A percentile compares a stretch with the other conserved stretches of the same genome.
Evolutionary conservation across 2,329 filamentous ascomycete genomes (phyloP).

Genomic region (Cytospora schulzeri): DNA sequence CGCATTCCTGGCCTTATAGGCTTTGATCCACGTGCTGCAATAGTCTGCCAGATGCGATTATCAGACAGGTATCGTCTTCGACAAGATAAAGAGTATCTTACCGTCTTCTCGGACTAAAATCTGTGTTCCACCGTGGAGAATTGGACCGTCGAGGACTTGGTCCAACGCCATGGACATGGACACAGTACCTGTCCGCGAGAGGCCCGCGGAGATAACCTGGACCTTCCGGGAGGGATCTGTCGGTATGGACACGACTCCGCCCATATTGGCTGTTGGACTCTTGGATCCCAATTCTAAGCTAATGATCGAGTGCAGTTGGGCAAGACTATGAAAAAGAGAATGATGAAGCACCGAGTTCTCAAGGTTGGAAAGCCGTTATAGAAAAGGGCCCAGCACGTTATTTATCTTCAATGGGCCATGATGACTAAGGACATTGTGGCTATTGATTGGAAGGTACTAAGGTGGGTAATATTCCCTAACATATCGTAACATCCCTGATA

Average conservation of each 20-base stretch:
- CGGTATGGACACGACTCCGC: conserved; percentile 20
- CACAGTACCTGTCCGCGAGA: conserved; percentile 26
- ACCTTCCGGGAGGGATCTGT: conserved; percentile 11
- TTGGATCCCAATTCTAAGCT: too few relatives aligned
- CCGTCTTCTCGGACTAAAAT: conserved; percentile 14
- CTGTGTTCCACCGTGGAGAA: conserved; percentile 23
- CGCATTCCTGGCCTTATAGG: conserved; percentile 31
- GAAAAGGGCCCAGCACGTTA: too few relatives aligned
- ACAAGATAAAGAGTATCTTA: neutral
- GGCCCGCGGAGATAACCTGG: conserved; percentile 26
- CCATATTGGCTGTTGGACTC: conserved; percentile 10
- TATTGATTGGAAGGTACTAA: too few relatives aligned
- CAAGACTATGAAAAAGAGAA: too few relatives aligned
- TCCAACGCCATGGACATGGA: conserved; percentile 25
- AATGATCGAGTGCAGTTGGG: too few relatives aligned
- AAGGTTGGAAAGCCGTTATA: too few relatives aligned
- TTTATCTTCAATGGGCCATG: too few relatives aligned
- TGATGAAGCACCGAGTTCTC: too few relatives aligned
- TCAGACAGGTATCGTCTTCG: neutral
- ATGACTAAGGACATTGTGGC: too few relatives aligned
- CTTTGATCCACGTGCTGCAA: conserved; percentile 32
- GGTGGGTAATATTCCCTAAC: too few relatives aligned
- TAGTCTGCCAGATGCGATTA: too few relatives aligned
- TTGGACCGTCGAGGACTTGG: conserved; percentile 21
- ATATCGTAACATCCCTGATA: too few relatives aligned